Evolutionary conservation across 1,284 basidiomycete species (phyloP).

Genomic region (Trametes hirsuta): DNA sequence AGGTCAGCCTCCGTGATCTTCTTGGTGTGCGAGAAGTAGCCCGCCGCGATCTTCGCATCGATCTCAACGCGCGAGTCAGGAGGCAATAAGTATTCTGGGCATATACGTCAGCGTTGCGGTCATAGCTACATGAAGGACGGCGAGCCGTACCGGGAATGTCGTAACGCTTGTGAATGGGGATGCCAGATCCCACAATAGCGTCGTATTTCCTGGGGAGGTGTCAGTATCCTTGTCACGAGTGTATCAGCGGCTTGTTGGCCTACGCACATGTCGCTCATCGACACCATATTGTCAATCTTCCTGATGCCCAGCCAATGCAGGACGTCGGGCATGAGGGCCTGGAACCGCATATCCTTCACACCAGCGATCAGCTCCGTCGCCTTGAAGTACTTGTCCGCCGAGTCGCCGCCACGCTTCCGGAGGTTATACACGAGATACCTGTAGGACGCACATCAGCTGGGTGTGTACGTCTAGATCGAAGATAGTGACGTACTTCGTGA

Average conservation of each 20-base stretch:
- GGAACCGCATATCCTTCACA: conserved; percentile 96
- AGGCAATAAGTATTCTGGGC: conserved; percentile 77
- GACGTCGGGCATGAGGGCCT: conserved; percentile 95
- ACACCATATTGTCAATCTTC: conserved; percentile 89
- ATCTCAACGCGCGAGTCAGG: conserved; percentile 95
- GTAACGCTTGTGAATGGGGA: conserved; percentile 81
- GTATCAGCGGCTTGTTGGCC: not conserved
- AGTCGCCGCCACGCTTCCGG: conserved; percentile 92
- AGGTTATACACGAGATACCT: conserved; percentile 93
- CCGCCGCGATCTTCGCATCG: conserved; percentile 91
- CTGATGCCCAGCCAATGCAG: conserved; percentile 92
- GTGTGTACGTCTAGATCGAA: not conserved
- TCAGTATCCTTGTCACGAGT: conserved; percentile 12
- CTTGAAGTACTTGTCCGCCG: conserved; percentile 93
- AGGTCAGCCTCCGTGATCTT: conserved; percentile 77
- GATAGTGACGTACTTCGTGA: conserved; percentile 68
- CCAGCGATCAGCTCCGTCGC: conserved; percentile 93
- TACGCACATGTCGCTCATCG: conserved; percentile 86
- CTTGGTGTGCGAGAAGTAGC: conserved; percentile 86
- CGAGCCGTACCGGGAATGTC: conserved; percentile 70
- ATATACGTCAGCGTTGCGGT: not conserved
- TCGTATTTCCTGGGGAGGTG: conserved; percentile 80
- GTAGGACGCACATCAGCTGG: not conserved
- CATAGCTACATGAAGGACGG: not conserved
- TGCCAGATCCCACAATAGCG: conserved; percentile 88